Evolutionary conservation across 2,329 filamentous ascomycete species (phyloP), one percentile per base, ranked within the genome.

Genomic region (Penicillium sp.): DNA sequence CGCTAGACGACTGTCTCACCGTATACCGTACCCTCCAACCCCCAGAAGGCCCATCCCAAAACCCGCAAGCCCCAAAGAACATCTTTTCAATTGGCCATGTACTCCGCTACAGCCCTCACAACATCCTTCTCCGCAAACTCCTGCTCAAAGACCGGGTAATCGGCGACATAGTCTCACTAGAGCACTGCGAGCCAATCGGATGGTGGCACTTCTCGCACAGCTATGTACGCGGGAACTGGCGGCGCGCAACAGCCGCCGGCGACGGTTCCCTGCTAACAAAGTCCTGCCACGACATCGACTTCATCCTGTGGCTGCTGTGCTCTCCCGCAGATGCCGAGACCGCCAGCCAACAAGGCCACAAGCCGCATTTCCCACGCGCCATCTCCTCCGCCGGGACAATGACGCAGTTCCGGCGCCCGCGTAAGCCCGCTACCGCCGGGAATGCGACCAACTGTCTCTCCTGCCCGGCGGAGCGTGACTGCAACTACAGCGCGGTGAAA

Each of bases 131-230:
- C 27, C 85, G 91, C 46, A 86, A 88, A 67, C 76, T 97, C 14
- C 79, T 97, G 5, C 80, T 91, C 1, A 81, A 88, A 60, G 84
- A 95, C 48, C 81, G 81, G 11, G 83, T 86, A 11, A 87, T 99
- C 66, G 94, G 94, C 7, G 89, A 97, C 51, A 79, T 97, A 29
- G 78, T 95, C 48, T 93, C 89, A 36, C 81, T 96, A 36, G 89
- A 95, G 59, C 94, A 97, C 73, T 94, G 90, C 0, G 94, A 97
- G 71, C 94, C 94, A 0, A 87, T 99, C 0, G 94, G 94, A 0
- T 96, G 89, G 86, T 97, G 91, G 90, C 94, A 97, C 71, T 97
- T 95, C 70, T 81, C 88, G 0, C 92, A 96, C 71, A 91, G 87
- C 39, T 96, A 93, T 64, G 93, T 97, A 34, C 84, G 84, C 42